A percentile compares a stretch with the other conserved stretches of the same genome.
Conservation (phyloP, 192 early-diverging fungal genomes). For the Dimargaris xerosporica region DNA sequence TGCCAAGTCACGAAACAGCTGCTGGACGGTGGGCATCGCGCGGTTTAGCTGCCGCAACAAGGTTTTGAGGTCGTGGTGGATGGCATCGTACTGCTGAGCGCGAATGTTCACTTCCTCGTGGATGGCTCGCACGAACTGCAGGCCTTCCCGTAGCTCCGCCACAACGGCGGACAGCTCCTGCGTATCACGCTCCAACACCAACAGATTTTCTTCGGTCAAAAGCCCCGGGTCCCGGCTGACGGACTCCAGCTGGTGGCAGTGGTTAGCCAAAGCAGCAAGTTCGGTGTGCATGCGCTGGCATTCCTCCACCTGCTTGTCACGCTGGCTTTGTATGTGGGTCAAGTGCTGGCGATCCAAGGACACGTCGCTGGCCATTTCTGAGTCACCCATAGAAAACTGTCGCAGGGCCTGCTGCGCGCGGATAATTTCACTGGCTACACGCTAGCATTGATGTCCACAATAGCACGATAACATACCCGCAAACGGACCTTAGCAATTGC, state of each 20-base stretch:
- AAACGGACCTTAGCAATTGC: too few relatives aligned
- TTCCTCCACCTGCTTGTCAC: neutral
- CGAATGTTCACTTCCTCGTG: conserved; percentile 5
- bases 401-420: too few relatives aligned
- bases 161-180: neutral
- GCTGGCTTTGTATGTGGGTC: conserved; percentile 5
- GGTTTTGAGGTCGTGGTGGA: neutral
- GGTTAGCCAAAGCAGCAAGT: conserved; percentile 3
- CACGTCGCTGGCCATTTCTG: neutral
- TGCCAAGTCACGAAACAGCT: neutral
- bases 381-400: neutral
- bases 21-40: neutral
- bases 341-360: conserved; percentile 2
- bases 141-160: conserved; percentile 3
- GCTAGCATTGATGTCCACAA: too few relatives aligned
- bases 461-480: too few relatives aligned
- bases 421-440: too few relatives aligned
- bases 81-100: conserved; percentile 4
- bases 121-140: neutral
- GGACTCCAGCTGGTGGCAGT: neutral
- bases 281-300: conserved; percentile 2
- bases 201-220: neutral
- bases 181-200: conserved; percentile 8
- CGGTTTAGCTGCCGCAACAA: neutral
- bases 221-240: conserved; percentile 1